Conservation (phyloP, 306 rosid genomes). For the Fragaria vesca region DNA sequence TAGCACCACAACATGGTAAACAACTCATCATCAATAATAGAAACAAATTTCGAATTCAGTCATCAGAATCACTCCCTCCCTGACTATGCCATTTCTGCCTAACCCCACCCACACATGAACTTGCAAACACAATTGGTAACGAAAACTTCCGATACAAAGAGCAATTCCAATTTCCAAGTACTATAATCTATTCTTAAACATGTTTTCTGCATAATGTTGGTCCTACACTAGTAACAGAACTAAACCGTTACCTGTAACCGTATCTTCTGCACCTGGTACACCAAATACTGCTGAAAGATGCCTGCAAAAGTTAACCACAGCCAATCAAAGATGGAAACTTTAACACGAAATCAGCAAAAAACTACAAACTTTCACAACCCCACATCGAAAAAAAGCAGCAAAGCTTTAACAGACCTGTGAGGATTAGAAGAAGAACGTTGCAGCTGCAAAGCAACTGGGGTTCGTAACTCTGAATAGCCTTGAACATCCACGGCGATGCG, state of each 20-base stretch:
- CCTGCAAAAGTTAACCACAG: constrained; percentile 51
- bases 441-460: constrained; percentile 81
- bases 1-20: constrained; percentile 8
- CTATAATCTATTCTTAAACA: neutral
- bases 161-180: neutral
- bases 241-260: constrained; percentile 72
- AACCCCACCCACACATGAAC: neutral
- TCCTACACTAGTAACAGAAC: neutral
- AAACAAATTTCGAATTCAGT: neutral
- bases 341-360: neutral
- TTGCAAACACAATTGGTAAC: neutral
- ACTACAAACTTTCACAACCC: neutral
- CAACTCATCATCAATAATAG: neutral
- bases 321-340: neutral
- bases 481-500: constrained; percentile 78
- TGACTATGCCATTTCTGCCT: neutral
- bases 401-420: constrained; percentile 59
- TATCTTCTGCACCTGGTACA: constrained; percentile 92
- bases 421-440: constrained; percentile 67
- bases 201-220: neutral
- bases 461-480: constrained; percentile 36
- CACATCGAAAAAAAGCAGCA: neutral
- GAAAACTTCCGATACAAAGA: neutral
- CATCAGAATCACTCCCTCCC: constrained; percentile 3
- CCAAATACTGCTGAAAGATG: constrained; percentile 89